phyloP scores from a whole-genome alignment of 441 rosid species.

The Populus hybrid region DNA sequence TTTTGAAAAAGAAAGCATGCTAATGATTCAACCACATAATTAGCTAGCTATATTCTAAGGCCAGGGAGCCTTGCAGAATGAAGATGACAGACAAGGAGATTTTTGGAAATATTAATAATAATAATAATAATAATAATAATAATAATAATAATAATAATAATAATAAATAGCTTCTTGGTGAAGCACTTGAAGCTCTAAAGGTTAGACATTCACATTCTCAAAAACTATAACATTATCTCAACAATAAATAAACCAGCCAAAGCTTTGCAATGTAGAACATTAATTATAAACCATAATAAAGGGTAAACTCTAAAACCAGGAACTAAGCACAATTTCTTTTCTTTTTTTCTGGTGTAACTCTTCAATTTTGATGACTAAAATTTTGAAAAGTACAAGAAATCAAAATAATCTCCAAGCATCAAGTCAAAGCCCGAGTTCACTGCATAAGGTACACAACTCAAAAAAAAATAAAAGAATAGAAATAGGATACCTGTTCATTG shows the following conservation, averaged over 20 bases:
- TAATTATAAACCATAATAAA: no score
- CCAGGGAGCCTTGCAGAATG: not conserved
- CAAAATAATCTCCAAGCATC: not conserved
- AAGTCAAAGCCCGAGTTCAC: not conserved
- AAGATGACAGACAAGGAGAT: not conserved
- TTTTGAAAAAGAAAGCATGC: not conserved
- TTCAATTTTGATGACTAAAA: not conserved
- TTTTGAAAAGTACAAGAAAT: not conserved
- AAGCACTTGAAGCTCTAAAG: not conserved
- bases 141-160: no score
- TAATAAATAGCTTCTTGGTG: not conserved
- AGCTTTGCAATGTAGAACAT: not conserved
- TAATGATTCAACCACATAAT: not conserved
- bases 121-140: no score
- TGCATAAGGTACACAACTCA: not conserved
- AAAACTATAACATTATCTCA: not conserved
- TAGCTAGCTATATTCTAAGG: not conserved
- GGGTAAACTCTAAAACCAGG: not conserved
- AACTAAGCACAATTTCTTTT: not conserved
- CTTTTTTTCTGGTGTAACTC: not conserved
- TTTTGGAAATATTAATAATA: no score
- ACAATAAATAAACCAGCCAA: not conserved
- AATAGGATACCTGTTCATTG: conserved; percentile 66
- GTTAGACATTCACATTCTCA: not conserved
- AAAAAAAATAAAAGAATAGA: conserved; percentile 6